These are phyloP conservation scores for Keqinozyma sinolaborantium DNA, from an alignment of 1,139 yeast species.

Conservation along the genomic window DNA sequence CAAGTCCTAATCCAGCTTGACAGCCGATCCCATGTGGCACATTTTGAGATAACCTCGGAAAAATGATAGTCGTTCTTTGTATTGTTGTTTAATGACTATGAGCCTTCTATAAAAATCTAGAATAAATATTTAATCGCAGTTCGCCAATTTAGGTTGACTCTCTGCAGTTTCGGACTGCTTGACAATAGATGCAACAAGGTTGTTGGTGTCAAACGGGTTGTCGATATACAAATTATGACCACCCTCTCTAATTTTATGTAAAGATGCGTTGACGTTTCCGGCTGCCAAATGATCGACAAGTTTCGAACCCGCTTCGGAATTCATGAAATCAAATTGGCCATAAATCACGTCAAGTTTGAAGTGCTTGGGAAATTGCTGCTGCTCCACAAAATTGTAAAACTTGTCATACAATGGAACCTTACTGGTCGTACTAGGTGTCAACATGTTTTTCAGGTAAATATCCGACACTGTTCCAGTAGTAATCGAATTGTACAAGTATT, in stretches of 20 bases:
- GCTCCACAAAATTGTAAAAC: slow-evolving; percentile 27
- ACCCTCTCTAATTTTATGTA: slow-evolving; percentile 33
- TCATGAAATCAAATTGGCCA: slow-evolving; percentile 89
- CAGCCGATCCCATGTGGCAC: too few relatives aligned
- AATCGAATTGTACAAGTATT: slow-evolving; percentile 59
- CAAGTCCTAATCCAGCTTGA: too few relatives aligned
- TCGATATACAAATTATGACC: slow-evolving; percentile 48
- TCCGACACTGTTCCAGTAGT: slow-evolving; percentile 63
- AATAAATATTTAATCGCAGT: too few relatives aligned
- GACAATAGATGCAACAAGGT: slow-evolving; percentile 17
- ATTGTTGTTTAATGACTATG: too few relatives aligned
- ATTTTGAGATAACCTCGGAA: too few relatives aligned
- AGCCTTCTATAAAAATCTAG: too few relatives aligned
- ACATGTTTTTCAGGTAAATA: slow-evolving; percentile 56
- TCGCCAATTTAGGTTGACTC: too few relatives aligned
- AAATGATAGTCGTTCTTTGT: too few relatives aligned
- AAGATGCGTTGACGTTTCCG: slow-evolving; percentile 11
- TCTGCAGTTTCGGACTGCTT: too few relatives aligned
- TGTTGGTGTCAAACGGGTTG: slow-evolving; percentile 55
- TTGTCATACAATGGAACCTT: slow-evolving; percentile 73
- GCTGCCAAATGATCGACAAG: slow-evolving; percentile 37
- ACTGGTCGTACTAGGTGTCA: slow-evolving; percentile 77
- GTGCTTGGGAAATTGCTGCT: slow-evolving; percentile 16
- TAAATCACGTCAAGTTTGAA: slow-evolving; percentile 59
- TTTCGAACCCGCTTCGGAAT: slow-evolving; percentile 63